phyloP scores from a whole-genome alignment of 768 basidiomycete genomes.

The Trametes villosa region DNA sequence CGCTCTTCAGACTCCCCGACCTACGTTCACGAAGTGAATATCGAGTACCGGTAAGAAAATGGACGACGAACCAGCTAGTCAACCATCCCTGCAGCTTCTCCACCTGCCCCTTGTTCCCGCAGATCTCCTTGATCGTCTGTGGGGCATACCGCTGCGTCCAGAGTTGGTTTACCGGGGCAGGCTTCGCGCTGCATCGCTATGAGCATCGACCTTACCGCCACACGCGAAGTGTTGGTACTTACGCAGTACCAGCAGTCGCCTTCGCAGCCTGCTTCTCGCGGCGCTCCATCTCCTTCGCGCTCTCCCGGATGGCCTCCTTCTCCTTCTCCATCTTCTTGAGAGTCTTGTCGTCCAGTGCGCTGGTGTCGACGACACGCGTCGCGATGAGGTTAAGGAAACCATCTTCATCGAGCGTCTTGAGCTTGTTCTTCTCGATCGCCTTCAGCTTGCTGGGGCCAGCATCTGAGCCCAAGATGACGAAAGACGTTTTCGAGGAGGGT shows the following conservation, averaged over 20 bases:
- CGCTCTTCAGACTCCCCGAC: constrained; percentile 69
- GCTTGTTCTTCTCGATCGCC: constrained; percentile 78
- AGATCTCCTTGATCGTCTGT: constrained; percentile 83
- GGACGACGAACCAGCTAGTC: constrained; percentile 70
- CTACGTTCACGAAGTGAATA: constrained; percentile 43
- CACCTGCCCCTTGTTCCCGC: constrained; percentile 91
- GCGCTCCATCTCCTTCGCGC: constrained; percentile 79
- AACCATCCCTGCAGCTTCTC: constrained; percentile 92
- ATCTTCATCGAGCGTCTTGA: constrained; percentile 84
- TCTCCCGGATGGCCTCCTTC: constrained; percentile 69
- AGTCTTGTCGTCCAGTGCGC: constrained; percentile 68
- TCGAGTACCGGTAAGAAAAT: background rate
- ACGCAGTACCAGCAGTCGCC: constrained; percentile 22
- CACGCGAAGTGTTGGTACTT: background rate
- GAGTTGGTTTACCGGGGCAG: constrained; percentile 55
- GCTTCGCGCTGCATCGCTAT: constrained; percentile 1
- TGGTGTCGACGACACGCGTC: constrained; percentile 51
- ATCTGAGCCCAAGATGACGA: constrained; percentile 84
- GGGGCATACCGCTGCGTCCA: constrained; percentile 98
- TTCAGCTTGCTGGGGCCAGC: constrained; percentile 90
- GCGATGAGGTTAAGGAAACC: constrained; percentile 83
- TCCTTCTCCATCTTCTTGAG: constrained; percentile 84
- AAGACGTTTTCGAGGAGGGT: constrained; percentile 89
- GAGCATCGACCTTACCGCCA: background rate
- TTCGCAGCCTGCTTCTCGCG: constrained; percentile 62